Evolutionary conservation across 2,329 filamentous ascomycete species (phyloP).

Genomic region (Hymenotorrendiella dingleyae): DNA sequence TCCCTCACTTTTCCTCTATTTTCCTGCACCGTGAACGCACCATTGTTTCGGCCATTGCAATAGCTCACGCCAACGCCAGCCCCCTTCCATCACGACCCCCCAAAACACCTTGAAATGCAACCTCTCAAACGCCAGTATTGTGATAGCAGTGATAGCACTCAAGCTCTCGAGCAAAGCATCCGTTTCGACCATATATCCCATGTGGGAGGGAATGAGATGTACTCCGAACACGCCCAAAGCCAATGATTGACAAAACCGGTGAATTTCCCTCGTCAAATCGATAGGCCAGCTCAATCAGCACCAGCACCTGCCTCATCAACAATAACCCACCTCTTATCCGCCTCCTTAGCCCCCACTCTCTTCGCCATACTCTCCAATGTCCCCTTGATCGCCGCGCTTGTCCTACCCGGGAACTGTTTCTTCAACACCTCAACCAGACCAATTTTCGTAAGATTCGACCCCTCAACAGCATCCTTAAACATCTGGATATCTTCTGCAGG

Average conservation of each 20-base stretch:
- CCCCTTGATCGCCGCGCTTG: slow-evolving; percentile 64
- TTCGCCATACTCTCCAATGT: slow-evolving; percentile 63
- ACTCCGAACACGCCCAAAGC: too few relatives aligned
- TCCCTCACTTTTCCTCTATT: too few relatives aligned
- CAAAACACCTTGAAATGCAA: not conserved
- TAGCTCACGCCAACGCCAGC: not conserved
- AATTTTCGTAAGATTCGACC: slow-evolving; percentile 65
- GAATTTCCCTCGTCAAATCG: not conserved
- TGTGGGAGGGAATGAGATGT: too few relatives aligned
- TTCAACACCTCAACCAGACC: slow-evolving; percentile 72
- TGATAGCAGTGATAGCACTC: too few relatives aligned
- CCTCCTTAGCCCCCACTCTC: slow-evolving; percentile 49
- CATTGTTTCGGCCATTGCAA: too few relatives aligned
- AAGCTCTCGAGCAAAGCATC: too few relatives aligned
- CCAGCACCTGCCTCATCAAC: slow-evolving; percentile 4
- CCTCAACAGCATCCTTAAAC: slow-evolving; percentile 66
- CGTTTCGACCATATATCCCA: not conserved
- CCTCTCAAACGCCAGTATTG: too few relatives aligned
- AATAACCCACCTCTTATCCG: slow-evolving; percentile 26
- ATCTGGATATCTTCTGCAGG: slow-evolving; percentile 22
- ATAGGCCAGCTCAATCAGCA: too few relatives aligned
- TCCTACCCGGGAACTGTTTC: slow-evolving; percentile 64
- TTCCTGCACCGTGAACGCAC: too few relatives aligned
- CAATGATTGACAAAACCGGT: too few relatives aligned
- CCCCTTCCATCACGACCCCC: not conserved